These are phyloP conservation scores for Diplocarpon rosae DNA, from an alignment of 2,329 filamentous ascomycete genomes.

Conservation along the genomic window DNA sequence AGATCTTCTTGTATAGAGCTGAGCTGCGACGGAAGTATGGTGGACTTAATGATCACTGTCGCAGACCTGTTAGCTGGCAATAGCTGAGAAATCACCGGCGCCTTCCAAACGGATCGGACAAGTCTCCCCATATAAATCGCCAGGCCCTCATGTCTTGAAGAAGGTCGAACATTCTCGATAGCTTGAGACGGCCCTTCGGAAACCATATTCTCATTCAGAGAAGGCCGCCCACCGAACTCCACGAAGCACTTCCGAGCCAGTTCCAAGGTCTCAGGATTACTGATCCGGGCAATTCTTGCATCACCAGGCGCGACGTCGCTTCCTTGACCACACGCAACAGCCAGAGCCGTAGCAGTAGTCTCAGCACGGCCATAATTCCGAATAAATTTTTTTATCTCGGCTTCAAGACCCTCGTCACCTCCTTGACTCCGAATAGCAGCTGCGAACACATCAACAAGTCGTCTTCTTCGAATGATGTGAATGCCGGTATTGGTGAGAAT, in stretches of 20 bases:
- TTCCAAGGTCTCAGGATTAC: slow-evolving; percentile 78
- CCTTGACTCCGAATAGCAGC: slow-evolving; percentile 62
- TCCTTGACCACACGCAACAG: slow-evolving; percentile 90
- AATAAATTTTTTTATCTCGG: slow-evolving; percentile 74
- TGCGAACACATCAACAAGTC: slow-evolving; percentile 88
- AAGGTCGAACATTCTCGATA: slow-evolving; percentile 75
- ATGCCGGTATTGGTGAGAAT: slow-evolving; percentile 86
- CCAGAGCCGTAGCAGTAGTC: slow-evolving; percentile 79
- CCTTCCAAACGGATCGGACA: slow-evolving; percentile 82
- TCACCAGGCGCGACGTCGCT: slow-evolving; percentile 63
- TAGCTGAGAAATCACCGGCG: slow-evolving; percentile 52
- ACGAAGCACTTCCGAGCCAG: slow-evolving; percentile 81
- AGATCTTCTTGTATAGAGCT: slow-evolving; percentile 70
- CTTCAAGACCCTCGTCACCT: slow-evolving; percentile 71
- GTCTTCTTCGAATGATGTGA: slow-evolving; percentile 70
- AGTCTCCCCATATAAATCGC: slow-evolving; percentile 79
- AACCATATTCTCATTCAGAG: slow-evolving; percentile 65
- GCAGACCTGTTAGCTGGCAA: slow-evolving; percentile 36
- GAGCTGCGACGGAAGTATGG: slow-evolving; percentile 57
- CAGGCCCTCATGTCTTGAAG: slow-evolving; percentile 79
- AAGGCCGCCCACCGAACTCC: slow-evolving; percentile 81
- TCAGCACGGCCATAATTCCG: slow-evolving; percentile 79
- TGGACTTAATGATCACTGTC: slow-evolving; percentile 52
- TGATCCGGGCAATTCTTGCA: slow-evolving; percentile 56
- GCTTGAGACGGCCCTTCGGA: slow-evolving; percentile 49